Percentiles rank a stretch among this genome's conserved stretches.
phyloP scores from a whole-genome alignment of 495 filamentous ascomycete genomes.

The Tuber borchii region DNA sequence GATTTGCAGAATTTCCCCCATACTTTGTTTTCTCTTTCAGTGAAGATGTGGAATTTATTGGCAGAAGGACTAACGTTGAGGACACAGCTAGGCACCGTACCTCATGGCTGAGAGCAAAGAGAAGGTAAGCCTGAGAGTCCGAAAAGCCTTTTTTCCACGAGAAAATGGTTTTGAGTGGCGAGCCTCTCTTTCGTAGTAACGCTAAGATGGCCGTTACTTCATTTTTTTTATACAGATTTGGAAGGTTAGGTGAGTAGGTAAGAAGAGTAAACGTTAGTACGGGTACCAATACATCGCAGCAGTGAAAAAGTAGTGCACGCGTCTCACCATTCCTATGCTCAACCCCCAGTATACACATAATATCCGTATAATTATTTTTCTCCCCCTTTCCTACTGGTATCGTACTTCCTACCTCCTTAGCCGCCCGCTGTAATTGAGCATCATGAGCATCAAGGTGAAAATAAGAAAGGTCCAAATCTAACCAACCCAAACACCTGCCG shows the following conservation, averaged over 20 bases:
- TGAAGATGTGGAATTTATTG: not conserved
- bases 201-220: not conserved
- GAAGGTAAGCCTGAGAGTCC: not conserved
- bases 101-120: not conserved
- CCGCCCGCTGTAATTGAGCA: not conserved
- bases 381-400: not conserved
- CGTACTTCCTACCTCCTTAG: not conserved
- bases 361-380: not conserved
- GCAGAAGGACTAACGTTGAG: not conserved
- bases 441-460: no score
- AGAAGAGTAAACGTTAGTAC: not conserved
- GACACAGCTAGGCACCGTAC: not conserved
- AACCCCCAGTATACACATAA: not conserved
- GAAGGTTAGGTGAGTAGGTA: no score
- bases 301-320: not conserved
- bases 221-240: not conserved
- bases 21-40: not conserved
- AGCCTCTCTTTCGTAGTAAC: not conserved
- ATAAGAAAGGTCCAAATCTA: not conserved
- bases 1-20: not conserved
- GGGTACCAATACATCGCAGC: not conserved
- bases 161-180: not conserved
- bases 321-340: not conserved
- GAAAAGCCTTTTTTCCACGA: no score
- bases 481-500: not conserved